Evolutionary conservation across 2,329 filamentous ascomycete species (phyloP).

Genomic region (Scedosporium apiospermum): DNA sequence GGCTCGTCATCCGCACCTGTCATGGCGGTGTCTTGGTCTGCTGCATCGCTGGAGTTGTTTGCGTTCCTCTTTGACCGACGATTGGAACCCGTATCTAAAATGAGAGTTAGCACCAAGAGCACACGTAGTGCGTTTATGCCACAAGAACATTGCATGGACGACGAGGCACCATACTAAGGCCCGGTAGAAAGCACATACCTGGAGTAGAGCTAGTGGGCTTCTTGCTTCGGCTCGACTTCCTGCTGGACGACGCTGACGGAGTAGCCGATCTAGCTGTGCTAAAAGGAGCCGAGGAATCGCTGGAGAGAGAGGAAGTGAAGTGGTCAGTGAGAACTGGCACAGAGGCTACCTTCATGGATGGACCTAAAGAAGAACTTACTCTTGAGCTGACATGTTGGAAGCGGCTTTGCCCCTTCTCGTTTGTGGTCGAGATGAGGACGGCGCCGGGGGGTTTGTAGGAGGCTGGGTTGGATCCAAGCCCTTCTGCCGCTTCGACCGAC

Average conservation of each 20-base stretch:
- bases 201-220: conserved; percentile 34
- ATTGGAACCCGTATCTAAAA: conserved; percentile 14
- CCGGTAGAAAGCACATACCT: conserved; percentile 22
- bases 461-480: conserved; percentile 8
- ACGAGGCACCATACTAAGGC: no score
- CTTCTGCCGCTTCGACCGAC: conserved; percentile 18
- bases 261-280: background rate
- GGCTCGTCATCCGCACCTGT: conserved; percentile 53
- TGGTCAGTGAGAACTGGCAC: background rate
- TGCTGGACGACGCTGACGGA: conserved; percentile 55
- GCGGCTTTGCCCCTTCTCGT: conserved; percentile 31
- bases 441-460: background rate
- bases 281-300: background rate
- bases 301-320: background rate
- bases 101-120: background rate
- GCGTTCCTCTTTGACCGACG: conserved; percentile 45
- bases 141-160: background rate
- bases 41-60: conserved; percentile 33
- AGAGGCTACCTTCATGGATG: background rate
- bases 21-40: conserved; percentile 61
- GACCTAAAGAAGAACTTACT: conserved; percentile 38
- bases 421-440: conserved; percentile 4
- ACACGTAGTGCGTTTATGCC: background rate
- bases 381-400: conserved; percentile 63
- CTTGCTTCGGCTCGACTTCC: conserved; percentile 65